Evolutionary conservation across 2,329 filamentous ascomycete genomes (phyloP).

Genomic region (Talaromyces amestolkiae): DNA sequence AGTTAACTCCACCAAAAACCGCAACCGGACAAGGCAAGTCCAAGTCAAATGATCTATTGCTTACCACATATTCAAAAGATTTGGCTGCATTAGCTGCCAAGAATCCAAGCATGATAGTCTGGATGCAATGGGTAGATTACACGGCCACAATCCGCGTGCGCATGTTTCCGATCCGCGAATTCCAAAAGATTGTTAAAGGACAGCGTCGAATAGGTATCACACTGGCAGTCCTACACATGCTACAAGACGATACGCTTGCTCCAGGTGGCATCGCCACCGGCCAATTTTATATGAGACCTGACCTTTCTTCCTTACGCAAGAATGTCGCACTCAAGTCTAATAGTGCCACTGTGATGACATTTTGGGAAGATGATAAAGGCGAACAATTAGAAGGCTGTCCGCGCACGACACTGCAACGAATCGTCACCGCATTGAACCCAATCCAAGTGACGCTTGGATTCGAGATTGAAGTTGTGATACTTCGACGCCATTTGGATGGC

Average conservation of each 20-base stretch:
- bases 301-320: slow-evolving; percentile 60
- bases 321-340: slow-evolving; percentile 56
- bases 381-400: slow-evolving; percentile 60
- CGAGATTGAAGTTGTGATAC: slow-evolving; percentile 75
- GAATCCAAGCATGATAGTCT: slow-evolving; percentile 60
- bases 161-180: slow-evolving; percentile 63
- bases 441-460: slow-evolving; percentile 69
- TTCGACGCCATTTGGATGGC: slow-evolving; percentile 48
- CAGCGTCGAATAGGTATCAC: slow-evolving; percentile 60
- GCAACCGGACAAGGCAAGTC: not conserved
- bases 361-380: slow-evolving; percentile 61
- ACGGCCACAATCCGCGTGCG: slow-evolving; percentile 67
- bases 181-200: slow-evolving; percentile 48
- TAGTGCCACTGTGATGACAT: slow-evolving; percentile 65
- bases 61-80: slow-evolving; percentile 22
- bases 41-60: not conserved
- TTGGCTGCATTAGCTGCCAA: slow-evolving; percentile 50
- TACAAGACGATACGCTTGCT: slow-evolving; percentile 63
- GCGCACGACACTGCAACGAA: slow-evolving; percentile 58
- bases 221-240: slow-evolving; percentile 61
- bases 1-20: slow-evolving; percentile 33
- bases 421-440: slow-evolving; percentile 52
- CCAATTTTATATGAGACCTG: slow-evolving; percentile 65
- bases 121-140: slow-evolving; percentile 75
- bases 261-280: slow-evolving; percentile 58